Evolutionary conservation across 2,329 filamentous ascomycete species (phyloP).

Genomic region (Apiospora arundinis): DNA sequence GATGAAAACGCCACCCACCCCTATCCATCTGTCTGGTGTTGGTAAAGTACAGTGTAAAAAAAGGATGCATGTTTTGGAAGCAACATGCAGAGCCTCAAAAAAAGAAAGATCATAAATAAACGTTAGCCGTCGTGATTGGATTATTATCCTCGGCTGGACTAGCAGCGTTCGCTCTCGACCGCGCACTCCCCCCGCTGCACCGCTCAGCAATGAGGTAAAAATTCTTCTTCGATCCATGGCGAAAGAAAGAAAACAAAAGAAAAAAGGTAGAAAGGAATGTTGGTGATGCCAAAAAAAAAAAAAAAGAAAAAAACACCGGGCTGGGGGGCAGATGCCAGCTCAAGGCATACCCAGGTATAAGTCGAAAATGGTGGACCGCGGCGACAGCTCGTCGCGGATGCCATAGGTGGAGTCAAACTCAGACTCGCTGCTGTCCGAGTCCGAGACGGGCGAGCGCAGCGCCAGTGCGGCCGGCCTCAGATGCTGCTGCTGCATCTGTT

Average conservation of each 20-base stretch:
- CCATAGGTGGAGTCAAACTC: slow-evolving; percentile 20
- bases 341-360: slow-evolving; percentile 24
- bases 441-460: slow-evolving; percentile 18
- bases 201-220: slow-evolving; percentile 9
- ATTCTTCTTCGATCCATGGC: background rate
- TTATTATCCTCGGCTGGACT: slow-evolving; percentile 2
- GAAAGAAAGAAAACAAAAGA: slow-evolving; percentile 3
- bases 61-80: background rate
- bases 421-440: slow-evolving; percentile 17
- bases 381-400: slow-evolving; percentile 5
- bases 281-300: background rate
- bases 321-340: background rate
- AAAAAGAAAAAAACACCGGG: too few relatives aligned
- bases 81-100: background rate
- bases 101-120: background rate
- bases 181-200: background rate
- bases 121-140: slow-evolving; percentile 11
- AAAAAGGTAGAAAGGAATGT: background rate
- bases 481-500: slow-evolving; percentile 33
- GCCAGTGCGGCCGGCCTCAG: background rate
- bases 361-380: slow-evolving; percentile 25
- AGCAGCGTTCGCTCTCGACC: background rate
- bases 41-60: background rate
- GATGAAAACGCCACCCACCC: background rate
- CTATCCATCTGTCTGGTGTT: background rate